phyloP scores from a whole-genome alignment of 1,284 basidiomycete genomes.

The Melampsora medusae region DNA sequence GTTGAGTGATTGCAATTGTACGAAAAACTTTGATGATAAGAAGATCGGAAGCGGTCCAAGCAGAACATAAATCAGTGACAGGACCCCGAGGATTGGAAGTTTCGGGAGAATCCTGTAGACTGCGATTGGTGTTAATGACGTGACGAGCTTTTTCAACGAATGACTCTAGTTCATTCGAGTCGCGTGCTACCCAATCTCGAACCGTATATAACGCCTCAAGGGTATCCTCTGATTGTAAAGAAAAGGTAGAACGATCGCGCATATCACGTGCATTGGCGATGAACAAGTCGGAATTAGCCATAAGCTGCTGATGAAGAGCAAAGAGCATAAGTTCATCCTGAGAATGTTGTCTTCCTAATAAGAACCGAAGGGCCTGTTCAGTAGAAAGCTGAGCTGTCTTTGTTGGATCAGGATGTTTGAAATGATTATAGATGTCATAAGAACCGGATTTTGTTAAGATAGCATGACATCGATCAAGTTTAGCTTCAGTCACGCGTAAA shows the following conservation, averaged over 20 bases:
- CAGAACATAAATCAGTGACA: slow-evolving; percentile 38
- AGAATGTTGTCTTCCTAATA: slow-evolving; percentile 46
- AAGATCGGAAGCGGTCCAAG: slow-evolving; percentile 35
- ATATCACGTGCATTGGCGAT: slow-evolving; percentile 64
- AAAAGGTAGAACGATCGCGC: slow-evolving; percentile 64
- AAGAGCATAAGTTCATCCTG: slow-evolving; percentile 58
- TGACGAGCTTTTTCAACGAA: slow-evolving; percentile 41
- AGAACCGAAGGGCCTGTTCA: slow-evolving; percentile 14
- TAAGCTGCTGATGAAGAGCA: slow-evolving; percentile 72
- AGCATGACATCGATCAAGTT: slow-evolving; percentile 45
- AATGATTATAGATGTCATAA: slow-evolving; percentile 47
- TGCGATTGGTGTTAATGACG: slow-evolving; percentile 20
- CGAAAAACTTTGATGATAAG: slow-evolving; percentile 42
- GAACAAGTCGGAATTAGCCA: slow-evolving; percentile 67
- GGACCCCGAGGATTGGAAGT: not conserved
- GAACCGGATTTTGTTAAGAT: slow-evolving; percentile 50
- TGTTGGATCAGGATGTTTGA: slow-evolving; percentile 46
- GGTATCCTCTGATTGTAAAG: slow-evolving; percentile 68
- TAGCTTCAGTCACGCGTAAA: slow-evolving; percentile 42
- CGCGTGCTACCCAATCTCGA: slow-evolving; percentile 60
- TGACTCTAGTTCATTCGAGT: slow-evolving; percentile 44
- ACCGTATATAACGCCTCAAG: slow-evolving; percentile 64
- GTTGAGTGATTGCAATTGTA: slow-evolving; percentile 40
- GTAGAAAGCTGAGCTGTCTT: slow-evolving; percentile 49
- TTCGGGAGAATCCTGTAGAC: slow-evolving; percentile 15